Base-by-base conservation (phyloP, 352 stramenopile genomes). In the Pythium volutum region DNA sequence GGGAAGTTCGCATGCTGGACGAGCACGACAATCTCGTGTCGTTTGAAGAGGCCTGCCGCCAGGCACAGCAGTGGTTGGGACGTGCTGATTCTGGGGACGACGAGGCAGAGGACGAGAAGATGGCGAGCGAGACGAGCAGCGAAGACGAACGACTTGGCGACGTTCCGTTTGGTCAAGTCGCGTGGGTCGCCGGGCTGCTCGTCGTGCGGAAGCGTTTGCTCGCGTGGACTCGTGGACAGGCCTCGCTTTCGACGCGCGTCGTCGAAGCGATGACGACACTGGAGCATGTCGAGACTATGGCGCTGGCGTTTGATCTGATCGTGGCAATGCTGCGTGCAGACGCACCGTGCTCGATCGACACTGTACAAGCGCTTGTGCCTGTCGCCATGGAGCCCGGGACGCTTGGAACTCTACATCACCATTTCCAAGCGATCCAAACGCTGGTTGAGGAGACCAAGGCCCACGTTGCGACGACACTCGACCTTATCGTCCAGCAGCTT, bases 21-120 rank as follows among this genome's bases (percentile, higher is more conserved):
- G 25, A 55, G n/a, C 27, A 55, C 29, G 48, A 38, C 6, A 55
- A 55, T 10, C 27, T 55, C 27, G 48, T 55, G 29, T 7, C 48
- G 29, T 42, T 55, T 27, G 48, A 55, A 10, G 48, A 29, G 10
- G 48, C 48, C 4, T 9, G 12, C n/a, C 8, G 22, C 18, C 16
- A 55, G 14, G 48, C 48, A 18, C 7, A 18, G 2, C 6, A 41
- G 29, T 55, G 48, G 27, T 14, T 55, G 18, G 22, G 29, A 16
- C 14, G 25, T 23, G 46, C 25, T 20, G 16, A n/a, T 15, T 11
- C 3, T 6, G 29, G 39, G 3, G 48, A 55, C 6, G 48, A 42
- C 4, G 29, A n/a, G 2, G 8, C n/a, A 22, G n/a, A 20, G 1
- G 48, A 27, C 18, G 27, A 55, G 7, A 39, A 22, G 14, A 34